Evolutionary conservation across 192 early-diverging fungal species (phyloP), one percentile per base, ranked within the genome.

Genomic region (Rhizoclosmatium sp.): DNA sequence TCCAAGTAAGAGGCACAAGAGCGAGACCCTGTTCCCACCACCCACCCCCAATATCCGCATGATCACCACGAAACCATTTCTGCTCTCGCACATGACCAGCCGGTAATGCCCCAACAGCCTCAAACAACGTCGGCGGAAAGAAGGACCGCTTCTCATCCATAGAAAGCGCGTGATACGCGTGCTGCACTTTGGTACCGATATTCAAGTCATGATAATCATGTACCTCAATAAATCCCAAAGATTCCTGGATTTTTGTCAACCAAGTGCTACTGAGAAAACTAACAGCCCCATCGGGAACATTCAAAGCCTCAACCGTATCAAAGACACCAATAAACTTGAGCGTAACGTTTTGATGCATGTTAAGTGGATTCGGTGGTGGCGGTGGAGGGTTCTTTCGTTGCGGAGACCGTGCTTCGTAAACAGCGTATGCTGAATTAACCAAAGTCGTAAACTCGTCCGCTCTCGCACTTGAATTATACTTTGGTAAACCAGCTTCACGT

Each of bases 1-100:
- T 80, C 80, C 80, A 81, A 42, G 56, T 16, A 7, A 81, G 60
- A 3, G 77, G 3, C 4, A 81, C 54, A 45, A 73, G 59, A 0
- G 51, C 31, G 0, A 81, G 68, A 0, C 80, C 80, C 23, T 68
- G 47, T 65, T 81, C 80, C 65, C 59, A 71, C 80, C 80, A 81
- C 12, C 80, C 80, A 56, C 80, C 80, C 40, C 80, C 80, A 73
- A 82, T 60, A 49, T 82, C 80, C 3, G 14, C 44, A 61, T 82
- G 79, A 7, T 41, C 31, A 3, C 80, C 80, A 21, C 65, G 58
- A 61, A 81, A 81, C 75, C 80, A 81, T 23, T 59, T 64, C 47
- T 70, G 76, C 76, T 80, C 72, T 16, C 72, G 56, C 21, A 21
- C 44, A 21, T 4, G 9, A 41, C 21, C 21, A 39, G 65, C 9